phyloP scores from a whole-genome alignment of 768 basidiomycete genomes.

The Lentinula guzmanii region DNA sequence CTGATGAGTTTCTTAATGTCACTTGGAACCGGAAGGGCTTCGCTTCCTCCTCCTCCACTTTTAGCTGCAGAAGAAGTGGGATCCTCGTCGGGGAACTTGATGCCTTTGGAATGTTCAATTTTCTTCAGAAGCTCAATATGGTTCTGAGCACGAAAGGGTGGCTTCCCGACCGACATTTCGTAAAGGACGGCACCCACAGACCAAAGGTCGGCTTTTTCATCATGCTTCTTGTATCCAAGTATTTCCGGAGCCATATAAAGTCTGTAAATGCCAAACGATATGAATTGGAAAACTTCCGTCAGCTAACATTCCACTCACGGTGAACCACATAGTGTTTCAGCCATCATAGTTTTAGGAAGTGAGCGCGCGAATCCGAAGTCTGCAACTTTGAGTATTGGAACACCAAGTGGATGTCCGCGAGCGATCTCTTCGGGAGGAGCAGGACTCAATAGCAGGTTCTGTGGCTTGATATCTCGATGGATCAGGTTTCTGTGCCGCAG shows the following conservation, averaged over 20 bases:
- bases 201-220: constrained; percentile 97
- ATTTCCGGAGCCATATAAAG: constrained; percentile 99
- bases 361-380: constrained; percentile 98
- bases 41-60: constrained; percentile 38
- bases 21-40: constrained; percentile 54
- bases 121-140: constrained; percentile 92
- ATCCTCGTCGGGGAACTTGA: constrained; percentile 94
- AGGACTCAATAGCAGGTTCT: constrained; percentile 89
- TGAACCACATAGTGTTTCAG: constrained; percentile 96
- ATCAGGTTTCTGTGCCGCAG: constrained; percentile 84
- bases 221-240: constrained; percentile 93
- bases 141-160: constrained; percentile 93
- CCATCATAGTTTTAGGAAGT: constrained; percentile 88
- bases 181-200: constrained; percentile 95
- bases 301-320: constrained; percentile 54
- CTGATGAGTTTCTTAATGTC: constrained; percentile 91
- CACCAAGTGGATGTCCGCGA: constrained; percentile 84
- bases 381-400: constrained; percentile 94
- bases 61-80: constrained; percentile 38
- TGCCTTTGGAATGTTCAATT: constrained; percentile 87
- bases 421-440: constrained; percentile 74
- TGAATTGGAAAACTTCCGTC: not conserved
- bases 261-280: constrained; percentile 27
- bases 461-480: constrained; percentile 97
- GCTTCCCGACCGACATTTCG: constrained; percentile 90